phyloP scores from a whole-genome alignment of 2,329 filamentous ascomycete species.

The Bipolaris victoriae region DNA sequence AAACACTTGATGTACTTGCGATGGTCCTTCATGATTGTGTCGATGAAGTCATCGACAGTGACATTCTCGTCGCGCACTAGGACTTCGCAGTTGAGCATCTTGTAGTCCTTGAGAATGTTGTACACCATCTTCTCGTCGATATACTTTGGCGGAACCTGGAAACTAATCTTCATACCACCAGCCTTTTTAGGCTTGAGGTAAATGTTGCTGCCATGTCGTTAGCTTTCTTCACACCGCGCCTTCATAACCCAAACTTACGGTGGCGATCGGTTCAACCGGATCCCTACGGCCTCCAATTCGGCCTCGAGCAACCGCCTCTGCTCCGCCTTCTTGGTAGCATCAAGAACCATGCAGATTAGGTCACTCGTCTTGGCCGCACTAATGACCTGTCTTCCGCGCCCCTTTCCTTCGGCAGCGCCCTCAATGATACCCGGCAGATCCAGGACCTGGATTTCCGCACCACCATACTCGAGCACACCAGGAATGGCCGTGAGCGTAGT shows the following conservation, averaged over 20 bases:
- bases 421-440: conserved; percentile 99
- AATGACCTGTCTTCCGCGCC: conserved; percentile 93
- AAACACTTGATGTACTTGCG: conserved; percentile 93
- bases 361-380: conserved; percentile 98
- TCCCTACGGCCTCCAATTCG: conserved; percentile 93
- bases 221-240: not conserved
- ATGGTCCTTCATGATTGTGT: conserved; percentile 99
- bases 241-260: conserved; percentile 61
- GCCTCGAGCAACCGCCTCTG: conserved; percentile 88
- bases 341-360: conserved; percentile 93
- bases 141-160: conserved; percentile 84
- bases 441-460: conserved; percentile 96
- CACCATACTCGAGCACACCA: conserved; percentile 95
- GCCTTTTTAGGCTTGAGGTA: conserved; percentile 96
- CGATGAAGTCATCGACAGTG: conserved; percentile 97
- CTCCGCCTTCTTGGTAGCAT: conserved; percentile 95
- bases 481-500: conserved; percentile 97
- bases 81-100: conserved; percentile 96
- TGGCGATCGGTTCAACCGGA: conserved; percentile 87
- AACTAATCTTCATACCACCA: conserved; percentile 98
- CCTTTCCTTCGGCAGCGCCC: conserved; percentile 93
- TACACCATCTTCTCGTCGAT: conserved; percentile 98
- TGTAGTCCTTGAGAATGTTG: conserved; percentile 98
- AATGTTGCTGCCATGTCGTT: conserved; percentile 72
- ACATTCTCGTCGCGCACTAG: conserved; percentile 90